These are phyloP conservation scores for Botryotinia globosa DNA, from an alignment of 2,329 filamentous ascomycete genomes.

Conservation along the genomic window DNA sequence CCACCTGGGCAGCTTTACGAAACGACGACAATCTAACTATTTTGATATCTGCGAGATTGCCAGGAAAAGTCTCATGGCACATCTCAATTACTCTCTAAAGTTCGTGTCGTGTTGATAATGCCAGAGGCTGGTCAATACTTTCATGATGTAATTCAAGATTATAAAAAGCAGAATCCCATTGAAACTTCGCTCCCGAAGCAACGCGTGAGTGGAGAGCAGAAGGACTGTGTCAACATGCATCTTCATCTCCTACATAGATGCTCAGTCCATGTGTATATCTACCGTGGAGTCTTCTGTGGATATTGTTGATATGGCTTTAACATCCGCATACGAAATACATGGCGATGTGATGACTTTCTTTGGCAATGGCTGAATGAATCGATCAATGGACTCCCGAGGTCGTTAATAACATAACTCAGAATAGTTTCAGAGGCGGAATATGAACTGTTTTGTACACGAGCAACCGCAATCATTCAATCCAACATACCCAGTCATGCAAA, in stretches of 20 bases:
- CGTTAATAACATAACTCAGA: neutral
- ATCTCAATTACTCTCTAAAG: neutral
- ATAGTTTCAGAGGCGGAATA: neutral
- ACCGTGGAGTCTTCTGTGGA: neutral
- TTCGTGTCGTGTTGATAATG: rapidly evolving
- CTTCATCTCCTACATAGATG: neutral
- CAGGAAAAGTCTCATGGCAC: neutral
- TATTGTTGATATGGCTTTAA: neutral
- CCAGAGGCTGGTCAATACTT: neutral
- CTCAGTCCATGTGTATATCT: neutral
- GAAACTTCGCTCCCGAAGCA: neutral
- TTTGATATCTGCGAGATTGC: neutral
- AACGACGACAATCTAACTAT: neutral
- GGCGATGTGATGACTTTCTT: neutral
- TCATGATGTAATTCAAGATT: neutral
- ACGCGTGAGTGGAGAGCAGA: neutral
- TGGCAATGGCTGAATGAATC: neutral
- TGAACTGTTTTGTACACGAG: conserved; percentile 17
- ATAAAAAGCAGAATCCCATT: neutral
- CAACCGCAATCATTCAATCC: conserved; percentile 15
- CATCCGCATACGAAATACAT: neutral
- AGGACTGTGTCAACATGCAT: neutral
- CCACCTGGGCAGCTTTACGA: too few species aligned
- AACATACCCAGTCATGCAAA: neutral
- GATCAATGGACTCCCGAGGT: neutral